phyloP scores from a whole-genome alignment of 176 grass and related monocot species.

The Bromus sterilis region DNA sequence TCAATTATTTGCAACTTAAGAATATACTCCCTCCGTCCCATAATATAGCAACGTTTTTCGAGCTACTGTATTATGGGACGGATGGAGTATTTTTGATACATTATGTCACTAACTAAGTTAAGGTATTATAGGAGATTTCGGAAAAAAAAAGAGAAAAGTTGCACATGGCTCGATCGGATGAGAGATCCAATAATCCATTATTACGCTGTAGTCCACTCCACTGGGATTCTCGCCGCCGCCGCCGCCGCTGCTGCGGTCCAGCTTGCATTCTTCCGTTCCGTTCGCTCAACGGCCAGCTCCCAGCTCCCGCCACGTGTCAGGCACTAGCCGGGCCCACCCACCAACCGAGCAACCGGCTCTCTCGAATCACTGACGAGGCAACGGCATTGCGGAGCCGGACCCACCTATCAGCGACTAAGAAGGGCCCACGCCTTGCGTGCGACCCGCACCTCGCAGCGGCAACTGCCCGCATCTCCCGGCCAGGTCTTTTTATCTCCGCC shows the following conservation, averaged over 20 bases:
- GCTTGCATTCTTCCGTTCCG: conserved; percentile 13
- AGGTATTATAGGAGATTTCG: too few species aligned
- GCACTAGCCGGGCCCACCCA: neutral
- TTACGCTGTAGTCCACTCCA: conserved; percentile 25
- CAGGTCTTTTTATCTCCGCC: conserved; percentile 38
- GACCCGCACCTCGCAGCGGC: neutral
- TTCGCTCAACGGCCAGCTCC: neutral
- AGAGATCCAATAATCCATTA: neutral
- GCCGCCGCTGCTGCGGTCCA: neutral
- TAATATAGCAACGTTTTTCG: too few species aligned
- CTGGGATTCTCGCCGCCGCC: neutral
- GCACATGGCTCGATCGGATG: neutral
- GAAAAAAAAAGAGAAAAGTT: neutral
- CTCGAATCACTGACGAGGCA: neutral
- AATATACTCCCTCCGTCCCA: too few species aligned
- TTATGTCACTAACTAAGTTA: too few species aligned
- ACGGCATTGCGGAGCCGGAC: neutral
- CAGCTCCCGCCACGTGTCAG: neutral
- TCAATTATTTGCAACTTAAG: too few species aligned
- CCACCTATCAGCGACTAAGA: neutral
- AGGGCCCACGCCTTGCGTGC: neutral
- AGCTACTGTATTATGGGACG: too few species aligned
- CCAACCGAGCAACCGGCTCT: neutral
- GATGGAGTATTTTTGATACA: too few species aligned
- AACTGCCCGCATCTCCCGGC: neutral